Conservation (phyloP, 805 yeast genomes). For the Candida nanaspora region DNA sequence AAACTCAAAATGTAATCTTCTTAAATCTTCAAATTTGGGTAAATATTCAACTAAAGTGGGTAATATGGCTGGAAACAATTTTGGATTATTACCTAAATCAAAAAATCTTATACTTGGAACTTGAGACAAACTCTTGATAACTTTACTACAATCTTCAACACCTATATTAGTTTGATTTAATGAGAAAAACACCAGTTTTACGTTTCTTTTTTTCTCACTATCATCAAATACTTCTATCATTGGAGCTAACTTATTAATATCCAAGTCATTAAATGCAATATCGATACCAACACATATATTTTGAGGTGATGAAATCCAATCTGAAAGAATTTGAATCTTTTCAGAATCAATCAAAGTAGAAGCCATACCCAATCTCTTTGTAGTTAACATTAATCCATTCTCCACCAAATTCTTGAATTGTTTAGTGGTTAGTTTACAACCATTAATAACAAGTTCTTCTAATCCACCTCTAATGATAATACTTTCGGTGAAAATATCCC, state of each 20-base stretch:
- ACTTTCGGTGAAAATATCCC: conserved; percentile 41
- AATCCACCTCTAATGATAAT: conserved; percentile 42
- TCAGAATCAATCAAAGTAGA: conserved; percentile 37
- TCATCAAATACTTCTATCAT: conserved; percentile 34
- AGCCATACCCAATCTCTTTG: conserved; percentile 48
- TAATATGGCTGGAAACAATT: conserved; percentile 43
- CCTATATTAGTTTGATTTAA: conserved; percentile 43
- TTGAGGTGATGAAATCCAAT: conserved; percentile 38
- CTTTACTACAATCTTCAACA: conserved; percentile 29
- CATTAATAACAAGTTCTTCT: conserved; percentile 52
- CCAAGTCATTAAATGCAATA: conserved; percentile 46
- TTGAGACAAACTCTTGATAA: conserved; percentile 30
- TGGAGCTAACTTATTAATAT: conserved; percentile 38
- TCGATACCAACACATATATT: conserved; percentile 49
- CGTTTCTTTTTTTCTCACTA: conserved; percentile 9
- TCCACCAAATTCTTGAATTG: conserved; percentile 34
- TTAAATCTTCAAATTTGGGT: conserved; percentile 37
- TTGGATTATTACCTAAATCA: conserved; percentile 47
- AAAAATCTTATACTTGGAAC: conserved; percentile 38
- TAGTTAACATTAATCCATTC: conserved; percentile 32
- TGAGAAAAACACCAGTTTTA: conserved; percentile 41
- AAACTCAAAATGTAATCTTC: conserved; percentile 48
- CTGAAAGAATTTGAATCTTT: conserved; percentile 35
- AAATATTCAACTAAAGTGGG: conserved; percentile 35
- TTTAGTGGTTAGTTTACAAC: conserved; percentile 40